Evolutionary conservation across 2,329 filamentous ascomycete species (phyloP), one percentile per base, ranked within the genome.

Genomic region (Ophiostoma triangulosporum): DNA sequence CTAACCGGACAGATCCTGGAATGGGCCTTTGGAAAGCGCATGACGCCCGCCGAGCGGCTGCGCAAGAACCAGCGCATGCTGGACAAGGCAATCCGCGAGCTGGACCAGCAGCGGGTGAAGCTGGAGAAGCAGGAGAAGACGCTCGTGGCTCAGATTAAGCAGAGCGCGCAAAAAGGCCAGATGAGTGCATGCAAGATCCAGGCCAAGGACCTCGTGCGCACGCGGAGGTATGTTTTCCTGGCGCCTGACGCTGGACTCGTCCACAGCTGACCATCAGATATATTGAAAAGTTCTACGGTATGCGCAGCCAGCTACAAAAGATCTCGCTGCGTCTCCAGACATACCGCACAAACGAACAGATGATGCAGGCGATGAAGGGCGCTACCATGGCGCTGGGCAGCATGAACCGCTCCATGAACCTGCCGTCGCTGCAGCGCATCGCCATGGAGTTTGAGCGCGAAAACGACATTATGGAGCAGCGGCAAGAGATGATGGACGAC

Each of bases 321-420:
- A 95, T 98, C 61, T 95, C 88, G 14, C 72, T 98, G 53, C 82
- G 91, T 45, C 24, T 22, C 17, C 63, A 43, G 88, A 98, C 93
- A 50, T 91, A 97, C 59, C 83, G 93, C 59, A 96, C 90, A 60
- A 98, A 98, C 69, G 93, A 98, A 68, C 91, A 97, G 70, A 98
- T 98, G 93, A 96, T 96, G 90, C 88, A 95, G 69, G 93, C 90
- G 8, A 97, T 98, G 93, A 98, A 96, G 70, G 93, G 93, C 32
- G 93, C 93, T 4, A 97, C 93, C 1, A 83, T 84, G 69, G 83
- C 95, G 3, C 74, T 98, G 7, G 89, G 90, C 53, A 94, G 86
- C 71, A 98, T 98, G 93, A 98, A 98, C 69, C 80, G 86, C 59
- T 88, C 88, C 59, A 97, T 97, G 90, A 97, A 98, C 65, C 80